These are phyloP conservation scores for Tuber melanosporum DNA, from an alignment of 495 filamentous ascomycete genomes.

Conservation along the genomic window DNA sequence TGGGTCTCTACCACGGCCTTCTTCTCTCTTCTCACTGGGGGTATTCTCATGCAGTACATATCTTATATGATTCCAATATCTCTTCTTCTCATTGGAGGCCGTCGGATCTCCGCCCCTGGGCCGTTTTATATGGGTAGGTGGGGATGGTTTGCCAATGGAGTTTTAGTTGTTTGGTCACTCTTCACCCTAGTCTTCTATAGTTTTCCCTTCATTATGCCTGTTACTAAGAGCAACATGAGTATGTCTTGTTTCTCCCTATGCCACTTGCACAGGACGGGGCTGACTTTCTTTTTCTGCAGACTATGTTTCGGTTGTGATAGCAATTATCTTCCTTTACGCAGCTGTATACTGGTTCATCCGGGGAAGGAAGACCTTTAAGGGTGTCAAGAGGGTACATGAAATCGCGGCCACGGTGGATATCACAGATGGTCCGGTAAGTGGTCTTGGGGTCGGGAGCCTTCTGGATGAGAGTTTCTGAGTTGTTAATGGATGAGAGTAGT, in stretches of 20 bases:
- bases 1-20: constrained; percentile 34
- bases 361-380: constrained; percentile 21
- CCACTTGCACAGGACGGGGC: background rate
- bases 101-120: constrained; percentile 20
- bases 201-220: constrained; percentile 35
- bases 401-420: background rate
- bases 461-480: background rate
- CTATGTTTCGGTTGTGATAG: constrained; percentile 35
- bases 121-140: constrained; percentile 33
- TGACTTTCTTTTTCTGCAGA: constrained; percentile 11
- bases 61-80: constrained; percentile 34
- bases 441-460: background rate
- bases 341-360: constrained; percentile 21
- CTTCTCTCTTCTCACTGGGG: constrained; percentile 29
- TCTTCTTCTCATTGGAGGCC: constrained; percentile 27
- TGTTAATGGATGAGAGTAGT: background rate
- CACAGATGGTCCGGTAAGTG: background rate
- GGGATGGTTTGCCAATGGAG: constrained; percentile 35
- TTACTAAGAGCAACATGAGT: constrained; percentile 34
- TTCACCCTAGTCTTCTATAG: constrained; percentile 36
- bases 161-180: constrained; percentile 27
- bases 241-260: constrained; percentile 7
- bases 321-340: constrained; percentile 29
- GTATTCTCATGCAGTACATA: constrained; percentile 39
- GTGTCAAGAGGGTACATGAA: constrained; percentile 11